phyloP scores from a whole-genome alignment of 2,329 filamentous ascomycete species.

The Neonectria hederae region DNA sequence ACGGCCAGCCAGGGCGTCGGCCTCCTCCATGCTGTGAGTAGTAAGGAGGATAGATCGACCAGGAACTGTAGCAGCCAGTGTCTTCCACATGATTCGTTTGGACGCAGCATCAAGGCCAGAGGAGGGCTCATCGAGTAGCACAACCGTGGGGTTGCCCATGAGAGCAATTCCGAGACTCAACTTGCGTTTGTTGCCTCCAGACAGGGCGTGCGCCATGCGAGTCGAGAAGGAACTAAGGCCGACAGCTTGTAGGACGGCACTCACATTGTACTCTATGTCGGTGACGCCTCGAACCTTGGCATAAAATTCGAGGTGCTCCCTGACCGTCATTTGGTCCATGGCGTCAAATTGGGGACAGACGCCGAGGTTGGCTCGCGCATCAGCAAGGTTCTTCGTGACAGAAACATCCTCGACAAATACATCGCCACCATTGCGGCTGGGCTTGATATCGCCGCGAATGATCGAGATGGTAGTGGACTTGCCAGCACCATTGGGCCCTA shows the following conservation, averaged over 20 bases:
- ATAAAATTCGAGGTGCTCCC: slow-evolving; percentile 89
- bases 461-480: slow-evolving; percentile 91
- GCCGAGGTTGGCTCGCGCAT: slow-evolving; percentile 81
- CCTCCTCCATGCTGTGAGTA: slow-evolving; percentile 96
- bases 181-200: slow-evolving; percentile 94
- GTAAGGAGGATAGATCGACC: slow-evolving; percentile 88
- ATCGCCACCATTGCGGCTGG: slow-evolving; percentile 75
- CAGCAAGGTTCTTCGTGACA: slow-evolving; percentile 75
- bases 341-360: slow-evolving; percentile 92
- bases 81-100: slow-evolving; percentile 94
- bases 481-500: slow-evolving; percentile 91
- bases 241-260: slow-evolving; percentile 81
- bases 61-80: slow-evolving; percentile 75
- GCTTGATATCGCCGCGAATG: slow-evolving; percentile 87
- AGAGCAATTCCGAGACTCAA: slow-evolving; percentile 87
- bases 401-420: slow-evolving; percentile 82
- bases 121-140: slow-evolving; percentile 89
- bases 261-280: slow-evolving; percentile 80
- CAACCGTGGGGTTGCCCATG: slow-evolving; percentile 88
- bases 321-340: slow-evolving; percentile 89
- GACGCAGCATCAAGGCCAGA: slow-evolving; percentile 90
- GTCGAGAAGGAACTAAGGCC: slow-evolving; percentile 76
- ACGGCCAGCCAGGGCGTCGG: slow-evolving; percentile 83
- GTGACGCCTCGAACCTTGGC: slow-evolving; percentile 82
- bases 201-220: slow-evolving; percentile 81